Conservation (phyloP, 306 rosid species). For the Vigna radiata region DNA sequence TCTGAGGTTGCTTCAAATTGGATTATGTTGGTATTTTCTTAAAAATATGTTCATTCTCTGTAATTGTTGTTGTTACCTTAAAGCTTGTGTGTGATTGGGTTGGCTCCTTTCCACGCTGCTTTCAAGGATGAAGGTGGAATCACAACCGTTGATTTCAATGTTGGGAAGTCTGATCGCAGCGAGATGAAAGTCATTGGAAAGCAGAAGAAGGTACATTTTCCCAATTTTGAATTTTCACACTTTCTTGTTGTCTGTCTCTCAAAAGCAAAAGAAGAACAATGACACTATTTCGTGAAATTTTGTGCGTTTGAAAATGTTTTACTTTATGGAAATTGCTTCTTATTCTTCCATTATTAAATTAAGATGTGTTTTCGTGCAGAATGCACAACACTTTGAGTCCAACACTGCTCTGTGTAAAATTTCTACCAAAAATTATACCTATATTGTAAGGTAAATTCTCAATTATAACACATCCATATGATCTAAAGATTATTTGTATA, state of each 20-base stretch:
- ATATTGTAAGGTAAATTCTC: constrained; percentile 71
- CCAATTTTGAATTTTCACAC: constrained; percentile 1
- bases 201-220: constrained; percentile 75
- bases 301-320: background rate
- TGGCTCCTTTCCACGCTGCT: constrained; percentile 85
- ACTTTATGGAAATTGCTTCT: background rate
- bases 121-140: constrained; percentile 83
- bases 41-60: background rate
- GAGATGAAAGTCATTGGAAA: constrained; percentile 90
- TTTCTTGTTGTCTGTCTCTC: background rate
- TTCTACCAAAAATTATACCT: constrained; percentile 68
- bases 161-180: constrained; percentile 92
- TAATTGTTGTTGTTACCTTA: constrained; percentile 33
- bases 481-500: background rate
- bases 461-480: background rate
- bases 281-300: constrained; percentile 13
- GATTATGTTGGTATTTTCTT: background rate
- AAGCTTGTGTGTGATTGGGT: constrained; percentile 88
- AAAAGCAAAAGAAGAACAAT: background rate
- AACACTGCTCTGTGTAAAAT: constrained; percentile 89
- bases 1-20: background rate
- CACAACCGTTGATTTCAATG: constrained; percentile 83
- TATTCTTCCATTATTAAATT: constrained; percentile 15
- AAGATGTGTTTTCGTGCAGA: constrained; percentile 58
- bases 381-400: constrained; percentile 84